Evolutionary conservation across 805 yeast species (phyloP), one percentile per base, ranked within the genome.

Genomic region (Cephaloascus albidus): DNA sequence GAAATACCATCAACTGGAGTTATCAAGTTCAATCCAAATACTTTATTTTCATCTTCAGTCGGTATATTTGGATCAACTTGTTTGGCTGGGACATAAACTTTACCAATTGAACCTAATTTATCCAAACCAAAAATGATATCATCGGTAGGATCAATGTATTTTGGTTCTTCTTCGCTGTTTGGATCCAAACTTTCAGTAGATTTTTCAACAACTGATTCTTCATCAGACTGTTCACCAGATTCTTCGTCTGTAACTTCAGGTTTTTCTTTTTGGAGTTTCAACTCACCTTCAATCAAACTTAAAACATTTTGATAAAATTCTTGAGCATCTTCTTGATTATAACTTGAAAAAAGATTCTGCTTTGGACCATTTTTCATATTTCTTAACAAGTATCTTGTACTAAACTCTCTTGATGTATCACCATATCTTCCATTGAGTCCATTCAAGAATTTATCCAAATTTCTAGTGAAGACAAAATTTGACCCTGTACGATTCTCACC

Each of bases 301-400:
- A 85, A 66, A 2, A 84, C 72, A 38, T 81, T 70, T 55, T 89
- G 97, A 63, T 89, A 89, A 52, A 89, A 89, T 57, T 89, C 97
- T 59, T 89, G 96, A 0, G 97, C 97, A 62, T 89, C 97, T 57
- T 89, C 96, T 61, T 89, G 97, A 52, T 85, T 87, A 54, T 86
- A 86, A 2, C 96, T 93, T 40, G 78, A 60, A 49, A 88, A 78
- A 43, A 87, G 73, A 53, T 81, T 81, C 52, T 78, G 83, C 48
- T 79, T 81, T 12, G 93, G 89, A 0, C 86, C 84, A 51, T 82
- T 81, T 3, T 83, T 73, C 86, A 85, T 81, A 4, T 75, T 72
- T 51, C 74, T 78, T 38, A 84, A 56, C 35, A 85, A 58, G 14
- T 68, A 67, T 40, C 67, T 72, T 0, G 93, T 80, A 47, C 73